phyloP scores from a whole-genome alignment of 129 eudicot genomes.

The Helianthus annuus region HanXRQr2.0-SUNRISE NC_035440.2:108200039-108200538 shows the following conservation, averaged over 20 bases:
- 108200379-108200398: constrained; percentile 54
- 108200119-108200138: too few species aligned
- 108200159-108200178: too few species aligned
- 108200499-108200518: constrained; percentile 32
- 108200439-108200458: constrained; percentile 23
- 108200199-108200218: not conserved
- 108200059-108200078: too few species aligned
- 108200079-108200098: too few species aligned
- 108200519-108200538: constrained; percentile 53
- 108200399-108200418: constrained; percentile 26
- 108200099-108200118: too few species aligned
- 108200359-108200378: constrained; percentile 25
- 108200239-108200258: not conserved
- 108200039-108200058: too few species aligned
- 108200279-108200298: constrained; percentile 1
- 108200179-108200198: too few species aligned
- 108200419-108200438: constrained; percentile 49
- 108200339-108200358: constrained; percentile 18
- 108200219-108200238: not conserved
- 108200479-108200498: constrained; percentile 29
- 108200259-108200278: not conserved
- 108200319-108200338: not conserved
- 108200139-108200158: too few species aligned
- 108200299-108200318: not conserved
- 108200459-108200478: constrained; percentile 21